A percentile compares a stretch with the other conserved stretches of the same genome.
phyloP scores from a whole-genome alignment of 495 filamentous ascomycete species.

The Wilcoxina mikolae region DNA sequence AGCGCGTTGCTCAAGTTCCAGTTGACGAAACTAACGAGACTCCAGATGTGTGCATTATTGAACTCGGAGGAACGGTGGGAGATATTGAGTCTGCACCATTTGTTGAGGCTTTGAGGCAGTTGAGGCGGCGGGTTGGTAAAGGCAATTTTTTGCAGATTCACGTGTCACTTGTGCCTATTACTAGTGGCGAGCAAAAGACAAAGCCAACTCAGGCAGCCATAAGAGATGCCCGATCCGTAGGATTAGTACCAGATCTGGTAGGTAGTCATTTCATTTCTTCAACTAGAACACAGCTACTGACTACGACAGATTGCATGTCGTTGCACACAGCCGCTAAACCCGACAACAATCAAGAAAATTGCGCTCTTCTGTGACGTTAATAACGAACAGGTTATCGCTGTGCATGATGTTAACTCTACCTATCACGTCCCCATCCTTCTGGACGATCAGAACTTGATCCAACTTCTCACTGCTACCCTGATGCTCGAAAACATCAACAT shows the following conservation, averaged over 20 bases:
- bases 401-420: slow-evolving; percentile 69
- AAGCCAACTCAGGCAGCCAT: slow-evolving; percentile 92
- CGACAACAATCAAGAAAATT: slow-evolving; percentile 70
- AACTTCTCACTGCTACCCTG: slow-evolving; percentile 45
- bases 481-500: slow-evolving; percentile 39
- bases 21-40: slow-evolving; percentile 69
- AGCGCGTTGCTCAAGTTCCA: slow-evolving; percentile 68
- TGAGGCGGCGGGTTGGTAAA: slow-evolving; percentile 55
- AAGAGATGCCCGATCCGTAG: slow-evolving; percentile 56
- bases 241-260: slow-evolving; percentile 71
- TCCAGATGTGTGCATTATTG: slow-evolving; percentile 88
- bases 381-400: slow-evolving; percentile 62
- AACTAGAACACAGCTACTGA: background rate
- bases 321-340: slow-evolving; percentile 57
- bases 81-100: slow-evolving; percentile 90
- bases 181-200: slow-evolving; percentile 80
- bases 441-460: slow-evolving; percentile 58
- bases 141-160: slow-evolving; percentile 76
- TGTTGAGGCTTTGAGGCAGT: slow-evolving; percentile 69
- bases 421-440: slow-evolving; percentile 90
- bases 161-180: slow-evolving; percentile 63
- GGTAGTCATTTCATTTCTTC: too few species aligned
- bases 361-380: slow-evolving; percentile 76
- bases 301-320: slow-evolving; percentile 66
- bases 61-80: slow-evolving; percentile 65